A percentile compares a stretch with the other conserved stretches of the same genome.
Conservation (phyloP, 2,329 filamentous ascomycete species). For the Nemania sp. region DNA sequence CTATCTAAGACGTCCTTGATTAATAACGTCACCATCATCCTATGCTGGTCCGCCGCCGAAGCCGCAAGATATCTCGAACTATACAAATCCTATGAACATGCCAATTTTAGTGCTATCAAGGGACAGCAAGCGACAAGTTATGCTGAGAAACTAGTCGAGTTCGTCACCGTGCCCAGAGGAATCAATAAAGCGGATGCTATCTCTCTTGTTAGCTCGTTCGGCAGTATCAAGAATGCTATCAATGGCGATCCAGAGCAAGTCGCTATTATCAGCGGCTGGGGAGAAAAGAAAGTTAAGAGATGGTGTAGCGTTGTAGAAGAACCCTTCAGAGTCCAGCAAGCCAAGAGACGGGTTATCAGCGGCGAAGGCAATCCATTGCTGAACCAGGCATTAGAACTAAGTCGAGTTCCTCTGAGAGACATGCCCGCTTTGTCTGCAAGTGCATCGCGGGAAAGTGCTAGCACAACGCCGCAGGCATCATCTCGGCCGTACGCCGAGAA, state of each 20-base stretch:
- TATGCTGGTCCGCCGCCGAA: constrained; percentile 95
- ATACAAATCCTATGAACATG: constrained; percentile 94
- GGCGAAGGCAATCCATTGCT: constrained; percentile 47
- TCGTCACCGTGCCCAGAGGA: constrained; percentile 88
- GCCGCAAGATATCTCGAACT: constrained; percentile 93
- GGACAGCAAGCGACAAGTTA: constrained; percentile 87
- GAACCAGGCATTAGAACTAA: constrained; percentile 56
- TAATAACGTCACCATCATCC: constrained; percentile 90
- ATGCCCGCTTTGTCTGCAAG: constrained; percentile 51
- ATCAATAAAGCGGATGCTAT: constrained; percentile 97
- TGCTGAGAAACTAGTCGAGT: constrained; percentile 88
- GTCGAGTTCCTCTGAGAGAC: constrained; percentile 57
- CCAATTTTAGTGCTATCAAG: constrained; percentile 81
- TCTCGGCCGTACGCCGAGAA: constrained; percentile 20
- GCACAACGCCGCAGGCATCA: constrained; percentile 41
- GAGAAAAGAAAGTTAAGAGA: constrained; percentile 90
- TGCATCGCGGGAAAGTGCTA: constrained; percentile 43
- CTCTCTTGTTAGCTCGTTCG: constrained; percentile 90
- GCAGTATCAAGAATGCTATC: constrained; percentile 85
- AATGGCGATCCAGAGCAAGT: constrained; percentile 91
- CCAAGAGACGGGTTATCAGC: constrained; percentile 60
- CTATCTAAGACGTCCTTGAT: constrained; percentile 92
- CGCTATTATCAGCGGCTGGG: constrained; percentile 88
- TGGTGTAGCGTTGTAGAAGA: constrained; percentile 87
- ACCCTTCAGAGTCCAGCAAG: constrained; percentile 81